These are phyloP conservation scores for Brasilioporus rufonigricans DNA, from an alignment of 768 basidiomycete species.

Conservation along the genomic window DNA sequence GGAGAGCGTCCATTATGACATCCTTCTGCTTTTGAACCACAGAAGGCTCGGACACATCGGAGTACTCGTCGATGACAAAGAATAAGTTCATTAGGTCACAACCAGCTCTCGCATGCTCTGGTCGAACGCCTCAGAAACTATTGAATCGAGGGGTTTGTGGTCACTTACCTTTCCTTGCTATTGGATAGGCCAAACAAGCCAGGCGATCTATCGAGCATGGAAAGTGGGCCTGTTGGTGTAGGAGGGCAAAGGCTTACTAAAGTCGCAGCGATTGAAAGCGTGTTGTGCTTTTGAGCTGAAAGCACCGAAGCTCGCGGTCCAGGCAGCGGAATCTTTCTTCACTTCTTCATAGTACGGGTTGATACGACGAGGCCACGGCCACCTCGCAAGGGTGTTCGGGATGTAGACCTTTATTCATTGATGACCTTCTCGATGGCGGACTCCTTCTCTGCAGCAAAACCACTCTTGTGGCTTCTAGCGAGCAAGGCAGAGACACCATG, in stretches of 20 bases:
- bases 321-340: conserved; percentile 10
- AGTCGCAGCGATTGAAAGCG: conserved; percentile 11
- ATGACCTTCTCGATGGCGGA: not conserved
- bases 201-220: conserved; percentile 4
- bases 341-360: conserved; percentile 7
- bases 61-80: conserved; percentile 50
- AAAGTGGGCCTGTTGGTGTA: not conserved
- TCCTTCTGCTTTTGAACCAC: conserved; percentile 27
- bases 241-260: not conserved
- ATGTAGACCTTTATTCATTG: conserved; percentile 7
- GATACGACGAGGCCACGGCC: conserved; percentile 17
- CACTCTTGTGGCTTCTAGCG: not conserved
- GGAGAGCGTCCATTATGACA: conserved; percentile 21
- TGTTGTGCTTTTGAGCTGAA: conserved; percentile 13
- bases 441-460: not conserved
- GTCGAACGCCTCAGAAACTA: not conserved
- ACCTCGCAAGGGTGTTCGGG: conserved; percentile 14
- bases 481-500: not conserved
- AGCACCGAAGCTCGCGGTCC: conserved; percentile 7
- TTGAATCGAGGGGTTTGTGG: not conserved
- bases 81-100: conserved; percentile 53
- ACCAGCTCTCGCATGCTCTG: conserved; percentile 30
- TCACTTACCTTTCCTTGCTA: conserved; percentile 8
- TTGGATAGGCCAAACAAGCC: conserved; percentile 10
- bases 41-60: conserved; percentile 37